These are phyloP conservation scores for Pseudomassariella vexata DNA, from an alignment of 2,329 filamentous ascomycete genomes.

Conservation along the genomic window DNA sequence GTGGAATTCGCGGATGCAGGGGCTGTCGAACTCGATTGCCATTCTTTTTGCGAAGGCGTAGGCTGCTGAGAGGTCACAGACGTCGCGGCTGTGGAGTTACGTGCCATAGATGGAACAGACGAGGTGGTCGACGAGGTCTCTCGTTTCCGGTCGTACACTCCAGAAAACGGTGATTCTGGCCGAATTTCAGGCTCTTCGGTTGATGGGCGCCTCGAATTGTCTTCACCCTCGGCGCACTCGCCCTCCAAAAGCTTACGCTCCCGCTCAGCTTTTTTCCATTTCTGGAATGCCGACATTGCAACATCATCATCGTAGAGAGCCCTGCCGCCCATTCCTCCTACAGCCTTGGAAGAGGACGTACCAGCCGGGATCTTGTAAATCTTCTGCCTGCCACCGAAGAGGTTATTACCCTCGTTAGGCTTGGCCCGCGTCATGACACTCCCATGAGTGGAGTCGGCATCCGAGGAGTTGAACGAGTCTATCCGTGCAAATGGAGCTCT, in stretches of 20 bases:
- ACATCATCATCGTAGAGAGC: conserved; percentile 85
- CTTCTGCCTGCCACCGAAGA: conserved; percentile 95
- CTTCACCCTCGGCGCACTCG: conserved; percentile 28
- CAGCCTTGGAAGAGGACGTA: conserved; percentile 33
- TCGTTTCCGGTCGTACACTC: conserved; percentile 66
- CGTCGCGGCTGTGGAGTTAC: conserved; percentile 81
- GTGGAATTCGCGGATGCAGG: conserved; percentile 29
- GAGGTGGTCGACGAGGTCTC: conserved; percentile 86
- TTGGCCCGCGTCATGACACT: conserved; percentile 82
- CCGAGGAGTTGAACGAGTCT: conserved; percentile 59
- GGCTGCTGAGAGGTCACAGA: conserved; percentile 71
- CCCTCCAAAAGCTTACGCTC: conserved; percentile 39
- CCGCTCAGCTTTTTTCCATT: conserved; percentile 58
- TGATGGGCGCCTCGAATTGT: conserved; percentile 28
- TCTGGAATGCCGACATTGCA: conserved; percentile 76
- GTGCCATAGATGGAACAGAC: conserved; percentile 57
- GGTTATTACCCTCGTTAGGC: conserved; percentile 80
- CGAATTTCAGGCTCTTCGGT: conserved; percentile 33
- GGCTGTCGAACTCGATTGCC: conserved; percentile 32
- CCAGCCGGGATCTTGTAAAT: conserved; percentile 76
- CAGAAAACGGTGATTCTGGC: conserved; percentile 50
- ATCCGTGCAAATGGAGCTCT: conserved; percentile 53
- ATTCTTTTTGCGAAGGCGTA: conserved; percentile 45
- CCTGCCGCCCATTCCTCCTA: conserved; percentile 54
- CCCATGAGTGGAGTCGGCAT: conserved; percentile 53